Percentiles rank a stretch among this genome's conserved stretches.
Conservation (phyloP, 163 green algal species). For the Dunaliella salina region DNA sequence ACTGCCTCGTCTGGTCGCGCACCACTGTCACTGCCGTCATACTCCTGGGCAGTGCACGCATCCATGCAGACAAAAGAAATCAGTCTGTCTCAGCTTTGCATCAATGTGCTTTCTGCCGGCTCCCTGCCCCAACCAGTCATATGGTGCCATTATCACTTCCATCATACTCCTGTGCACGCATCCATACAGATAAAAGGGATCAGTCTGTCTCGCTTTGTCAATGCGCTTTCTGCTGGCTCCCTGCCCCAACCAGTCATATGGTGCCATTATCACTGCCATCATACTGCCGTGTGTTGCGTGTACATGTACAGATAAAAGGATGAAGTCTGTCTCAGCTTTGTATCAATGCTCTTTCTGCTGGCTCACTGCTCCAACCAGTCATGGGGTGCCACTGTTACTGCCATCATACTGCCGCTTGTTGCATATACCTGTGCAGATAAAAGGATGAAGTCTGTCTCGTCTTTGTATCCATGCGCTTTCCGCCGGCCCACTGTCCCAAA, state of each 20-base stretch:
- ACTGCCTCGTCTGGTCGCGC: slow-evolving; percentile 92
- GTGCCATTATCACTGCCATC: not conserved
- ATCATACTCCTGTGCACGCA: not conserved
- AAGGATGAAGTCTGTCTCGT: too few relatives aligned
- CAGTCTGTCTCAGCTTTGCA: too few relatives aligned
- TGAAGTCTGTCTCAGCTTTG: too few relatives aligned
- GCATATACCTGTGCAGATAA: not conserved
- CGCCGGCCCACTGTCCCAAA: not conserved
- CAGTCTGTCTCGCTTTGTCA: too few relatives aligned
- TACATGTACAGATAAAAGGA: too few relatives aligned
- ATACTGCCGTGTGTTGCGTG: not conserved
- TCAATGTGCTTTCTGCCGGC: too few relatives aligned
- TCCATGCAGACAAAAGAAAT: not conserved
- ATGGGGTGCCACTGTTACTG: slow-evolving; percentile 83
- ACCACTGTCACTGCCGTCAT: slow-evolving; percentile 90
- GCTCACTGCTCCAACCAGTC: slow-evolving; percentile 89
- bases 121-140: not conserved
- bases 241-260: not conserved
- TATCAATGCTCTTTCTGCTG: slow-evolving; percentile 90
- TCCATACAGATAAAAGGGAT: not conserved
- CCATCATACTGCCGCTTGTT: slow-evolving; percentile 89
- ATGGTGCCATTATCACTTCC: not conserved
- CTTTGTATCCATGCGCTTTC: too few relatives aligned
- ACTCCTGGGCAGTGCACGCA: slow-evolving; percentile 54
- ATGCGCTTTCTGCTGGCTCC: too few relatives aligned